Conservation (phyloP, 495 filamentous ascomycete genomes). For the Talaromyces stipitatus region DNA sequence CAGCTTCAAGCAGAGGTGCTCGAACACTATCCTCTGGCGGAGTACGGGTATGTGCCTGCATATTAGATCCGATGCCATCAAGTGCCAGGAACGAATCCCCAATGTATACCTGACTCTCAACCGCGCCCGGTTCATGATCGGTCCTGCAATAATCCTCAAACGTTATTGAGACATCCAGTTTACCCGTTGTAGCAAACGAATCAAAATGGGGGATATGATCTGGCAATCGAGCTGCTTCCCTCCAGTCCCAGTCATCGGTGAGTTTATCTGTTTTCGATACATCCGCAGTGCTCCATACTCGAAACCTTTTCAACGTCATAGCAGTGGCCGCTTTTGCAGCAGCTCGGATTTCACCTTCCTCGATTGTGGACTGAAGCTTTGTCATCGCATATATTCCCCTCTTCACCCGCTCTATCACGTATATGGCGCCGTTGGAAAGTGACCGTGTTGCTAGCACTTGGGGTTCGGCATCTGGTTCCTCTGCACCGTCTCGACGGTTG, state of each 20-base stretch:
- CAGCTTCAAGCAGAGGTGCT: neutral
- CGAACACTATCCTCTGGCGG: neutral
- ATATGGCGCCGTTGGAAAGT: conserved; percentile 50
- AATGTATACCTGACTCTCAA: neutral
- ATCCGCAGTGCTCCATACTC: conserved; percentile 25
- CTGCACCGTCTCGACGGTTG: conserved; percentile 6
- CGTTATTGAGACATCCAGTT: conserved; percentile 25
- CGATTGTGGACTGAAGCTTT: conserved; percentile 59
- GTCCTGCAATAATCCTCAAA: conserved; percentile 12
- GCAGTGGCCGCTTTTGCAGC: conserved; percentile 20
- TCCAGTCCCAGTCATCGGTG: conserved; percentile 22
- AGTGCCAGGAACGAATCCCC: neutral
- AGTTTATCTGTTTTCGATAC: conserved; percentile 23
- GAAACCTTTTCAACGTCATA: neutral
- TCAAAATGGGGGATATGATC: conserved; percentile 20
- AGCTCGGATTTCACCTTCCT: conserved; percentile 27
- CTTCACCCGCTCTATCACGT: conserved; percentile 65
- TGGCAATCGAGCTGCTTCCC: conserved; percentile 31
- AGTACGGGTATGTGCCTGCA: neutral
- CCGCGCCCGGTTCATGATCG: neutral
- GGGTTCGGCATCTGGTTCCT: conserved; percentile 25
- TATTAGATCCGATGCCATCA: neutral
- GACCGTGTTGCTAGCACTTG: conserved; percentile 59
- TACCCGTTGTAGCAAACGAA: conserved; percentile 16
- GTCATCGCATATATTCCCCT: conserved; percentile 62